A percentile compares a stretch with the other conserved stretches of the same genome.
phyloP scores from a whole-genome alignment of 768 basidiomycete genomes.

The Phallus indusiatus region DNA sequence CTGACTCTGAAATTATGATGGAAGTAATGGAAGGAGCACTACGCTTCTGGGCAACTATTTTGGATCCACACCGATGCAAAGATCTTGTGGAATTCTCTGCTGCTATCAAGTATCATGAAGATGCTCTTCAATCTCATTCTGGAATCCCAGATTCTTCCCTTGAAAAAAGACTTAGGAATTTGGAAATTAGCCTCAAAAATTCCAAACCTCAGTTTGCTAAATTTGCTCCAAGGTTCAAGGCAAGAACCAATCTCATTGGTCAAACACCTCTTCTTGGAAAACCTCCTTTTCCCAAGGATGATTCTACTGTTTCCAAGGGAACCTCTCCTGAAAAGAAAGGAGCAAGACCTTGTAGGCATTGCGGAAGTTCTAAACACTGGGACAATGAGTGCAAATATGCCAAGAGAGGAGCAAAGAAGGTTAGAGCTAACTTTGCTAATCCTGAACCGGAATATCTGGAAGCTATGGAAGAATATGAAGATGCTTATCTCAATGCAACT shows the following conservation, averaged over 20 bases:
- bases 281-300: constrained; percentile 20
- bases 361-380: constrained; percentile 27
- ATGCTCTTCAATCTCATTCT: not conserved
- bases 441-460: constrained; percentile 8
- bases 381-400: constrained; percentile 25
- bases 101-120: constrained; percentile 17
- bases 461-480: constrained; percentile 23
- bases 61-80: constrained; percentile 7
- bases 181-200: not conserved
- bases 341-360: constrained; percentile 24
- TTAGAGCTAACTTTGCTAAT: constrained; percentile 14
- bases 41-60: constrained; percentile 18
- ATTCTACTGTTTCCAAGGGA: constrained; percentile 11
- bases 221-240: not conserved
- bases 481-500: constrained; percentile 14
- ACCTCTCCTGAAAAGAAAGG: constrained; percentile 14
- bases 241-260: constrained; percentile 7
- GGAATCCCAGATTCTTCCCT: not conserved
- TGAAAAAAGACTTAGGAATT: not conserved
- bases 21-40: constrained; percentile 29
- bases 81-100: constrained; percentile 11
- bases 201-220: not conserved
- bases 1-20: constrained; percentile 24
- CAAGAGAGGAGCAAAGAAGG: constrained; percentile 11
- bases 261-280: not conserved